phyloP scores from a whole-genome alignment of 495 filamentous ascomycete species.

The Tuber calosporum region DNA sequence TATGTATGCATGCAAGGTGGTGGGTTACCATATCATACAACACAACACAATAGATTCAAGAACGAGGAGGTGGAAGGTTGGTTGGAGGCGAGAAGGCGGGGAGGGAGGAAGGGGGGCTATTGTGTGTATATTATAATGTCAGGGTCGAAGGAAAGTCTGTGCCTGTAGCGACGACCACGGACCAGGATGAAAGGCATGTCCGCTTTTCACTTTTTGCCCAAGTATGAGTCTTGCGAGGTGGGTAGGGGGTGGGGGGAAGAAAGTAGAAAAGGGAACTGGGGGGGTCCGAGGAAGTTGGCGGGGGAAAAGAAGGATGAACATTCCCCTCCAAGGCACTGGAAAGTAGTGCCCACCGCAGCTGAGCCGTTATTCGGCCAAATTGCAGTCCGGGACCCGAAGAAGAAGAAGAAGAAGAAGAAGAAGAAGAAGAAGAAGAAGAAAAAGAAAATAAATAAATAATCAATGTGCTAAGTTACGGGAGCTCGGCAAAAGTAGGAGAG shows the following conservation, averaged over 20 bases:
- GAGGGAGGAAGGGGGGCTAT: background rate
- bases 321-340: background rate
- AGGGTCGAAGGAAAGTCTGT: background rate
- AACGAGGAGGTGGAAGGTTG: background rate
- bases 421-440: background rate
- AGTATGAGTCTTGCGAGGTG: background rate
- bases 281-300: background rate
- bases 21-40: background rate
- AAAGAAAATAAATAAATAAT: background rate
- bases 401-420: no score
- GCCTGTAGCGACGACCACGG: background rate
- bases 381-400: background rate
- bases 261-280: background rate
- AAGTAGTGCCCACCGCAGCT: background rate
- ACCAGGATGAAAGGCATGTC: background rate
- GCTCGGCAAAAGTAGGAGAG: background rate
- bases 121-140: background rate
- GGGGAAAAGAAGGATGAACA: background rate
- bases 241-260: no score
- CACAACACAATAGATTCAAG: background rate
- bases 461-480: background rate
- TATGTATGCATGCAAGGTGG: background rate
- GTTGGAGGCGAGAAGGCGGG: background rate
- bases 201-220: background rate
- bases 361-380: background rate